Conservation (phyloP, 495 filamentous ascomycete genomes). For the Penicillium bialowiezense region DNA sequence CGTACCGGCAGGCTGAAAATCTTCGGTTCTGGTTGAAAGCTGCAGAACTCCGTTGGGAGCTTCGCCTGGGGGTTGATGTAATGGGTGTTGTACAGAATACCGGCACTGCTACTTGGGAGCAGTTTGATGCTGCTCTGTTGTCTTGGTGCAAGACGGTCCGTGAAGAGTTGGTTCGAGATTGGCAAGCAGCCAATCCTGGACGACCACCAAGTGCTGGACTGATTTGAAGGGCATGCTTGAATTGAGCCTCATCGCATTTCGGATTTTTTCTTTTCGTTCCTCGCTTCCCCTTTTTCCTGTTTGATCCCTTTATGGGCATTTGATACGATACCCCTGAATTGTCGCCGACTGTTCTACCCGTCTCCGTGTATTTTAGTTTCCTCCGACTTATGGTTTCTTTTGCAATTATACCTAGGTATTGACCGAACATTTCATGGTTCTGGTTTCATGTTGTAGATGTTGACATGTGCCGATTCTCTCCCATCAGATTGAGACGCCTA, state of each 20-base stretch:
- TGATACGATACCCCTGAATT: conserved; percentile 34
- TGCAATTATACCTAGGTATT: conserved; percentile 11
- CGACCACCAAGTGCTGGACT: conserved; percentile 26
- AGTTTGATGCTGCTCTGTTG: conserved; percentile 76
- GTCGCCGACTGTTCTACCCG: conserved; percentile 20
- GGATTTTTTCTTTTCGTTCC: conserved; percentile 8
- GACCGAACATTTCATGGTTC: conserved; percentile 8
- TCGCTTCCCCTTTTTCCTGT: conserved; percentile 3
- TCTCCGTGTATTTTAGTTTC: conserved; percentile 18
- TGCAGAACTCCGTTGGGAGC: conserved; percentile 90
- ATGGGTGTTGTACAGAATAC: conserved; percentile 75
- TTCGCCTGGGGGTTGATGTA: conserved; percentile 78
- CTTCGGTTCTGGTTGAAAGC: conserved; percentile 95
- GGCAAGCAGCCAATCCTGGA: conserved; percentile 39
- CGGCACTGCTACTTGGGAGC: conserved; percentile 65
- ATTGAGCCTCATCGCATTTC: conserved; percentile 11
- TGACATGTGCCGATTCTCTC: background rate
- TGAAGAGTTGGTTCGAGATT: conserved; percentile 68
- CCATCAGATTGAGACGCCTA: background rate
- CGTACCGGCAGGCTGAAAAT: conserved; percentile 91
- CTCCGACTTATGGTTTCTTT: conserved; percentile 12
- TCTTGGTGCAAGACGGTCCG: conserved; percentile 76
- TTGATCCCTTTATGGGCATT: conserved; percentile 18
- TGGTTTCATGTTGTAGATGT: background rate
- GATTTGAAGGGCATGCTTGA: conserved; percentile 17